Evolutionary conservation across 371 early-diverging fungal species (phyloP), one percentile per base, ranked within the genome.

Genomic region (Phascolomyces articulosus): DNA sequence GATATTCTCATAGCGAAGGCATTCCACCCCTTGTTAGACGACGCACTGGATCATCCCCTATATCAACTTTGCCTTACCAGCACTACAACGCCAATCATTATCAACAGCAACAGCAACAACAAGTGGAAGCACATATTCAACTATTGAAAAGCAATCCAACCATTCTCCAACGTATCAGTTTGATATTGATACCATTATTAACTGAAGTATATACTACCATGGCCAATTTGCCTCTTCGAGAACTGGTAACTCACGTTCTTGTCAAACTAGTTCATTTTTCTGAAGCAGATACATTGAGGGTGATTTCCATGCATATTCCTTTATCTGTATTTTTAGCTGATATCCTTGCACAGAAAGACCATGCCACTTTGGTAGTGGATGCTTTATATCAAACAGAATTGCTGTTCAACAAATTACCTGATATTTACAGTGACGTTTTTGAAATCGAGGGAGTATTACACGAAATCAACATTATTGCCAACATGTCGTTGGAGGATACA

Each of bases 381-480:
- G 80, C 87, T 6, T 76, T 90, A 34, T 86, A 84, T 47, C 74
- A 85, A 16, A 63, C 79, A 0, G 78, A 82, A 28, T 56, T 90
- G 0, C 65, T 89, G n/a, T 67, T 83, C 59, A 73, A 73, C 9
- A 88, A 85, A 49, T 60, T 87, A 0, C 87, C 88, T 0, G 69
- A 73, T 11, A 55, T 74, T 1, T 90, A 85, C 57, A 67, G 64
- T 16, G 67, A 62, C 11, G 70, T 75, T 21, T 86, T 90, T 69
- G 77, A 80, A 28, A 71, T 89, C 20, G 89, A 90, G 57, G 91
- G 91, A 15, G 86, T 90, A 2, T 65, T 80, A 0, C 79, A 85
- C 51, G 85, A 84, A 47, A 77, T 90, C 57, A 78, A 76, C 7
- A 66, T 64, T 34, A 54, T 87, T 0, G 78, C 82, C n/a, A 70